These are phyloP conservation scores for Amphirosellinia nigrospora DNA, from an alignment of 495 filamentous ascomycete species.

Conservation along the genomic window DNA sequence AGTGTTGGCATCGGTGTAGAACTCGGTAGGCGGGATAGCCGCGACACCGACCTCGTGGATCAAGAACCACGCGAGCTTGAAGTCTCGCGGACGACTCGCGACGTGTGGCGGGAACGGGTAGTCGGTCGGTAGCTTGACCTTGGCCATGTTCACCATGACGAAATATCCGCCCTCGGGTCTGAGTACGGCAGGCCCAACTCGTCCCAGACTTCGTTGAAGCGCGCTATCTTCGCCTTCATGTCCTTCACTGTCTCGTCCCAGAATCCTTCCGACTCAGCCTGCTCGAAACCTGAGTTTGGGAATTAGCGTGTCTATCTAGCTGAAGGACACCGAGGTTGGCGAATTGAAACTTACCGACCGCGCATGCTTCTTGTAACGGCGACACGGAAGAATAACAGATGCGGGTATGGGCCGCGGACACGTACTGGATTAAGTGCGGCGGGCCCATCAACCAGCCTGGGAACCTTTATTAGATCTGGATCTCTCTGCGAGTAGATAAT, in stretches of 20 bases:
- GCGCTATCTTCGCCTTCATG: slow-evolving; percentile 88
- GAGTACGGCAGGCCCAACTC: slow-evolving; percentile 92
- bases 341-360: slow-evolving; percentile 61
- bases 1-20: slow-evolving; percentile 84
- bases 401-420: slow-evolving; percentile 88
- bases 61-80: slow-evolving; percentile 92
- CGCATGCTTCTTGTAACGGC: slow-evolving; percentile 94
- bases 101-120: slow-evolving; percentile 92
- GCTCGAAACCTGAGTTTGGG: slow-evolving; percentile 68
- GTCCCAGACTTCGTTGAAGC: slow-evolving; percentile 85
- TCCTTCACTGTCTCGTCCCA: slow-evolving; percentile 85
- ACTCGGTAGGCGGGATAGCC: slow-evolving; percentile 94
- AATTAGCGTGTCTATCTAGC: neutral
- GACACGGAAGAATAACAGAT: slow-evolving; percentile 96
- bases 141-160: slow-evolving; percentile 87
- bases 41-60: slow-evolving; percentile 96
- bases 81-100: slow-evolving; percentile 82
- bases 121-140: slow-evolving; percentile 78
- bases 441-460: slow-evolving; percentile 85
- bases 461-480: neutral
- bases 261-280: slow-evolving; percentile 83
- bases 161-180: slow-evolving; percentile 95
- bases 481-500: neutral
- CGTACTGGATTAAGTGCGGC: slow-evolving; percentile 87
- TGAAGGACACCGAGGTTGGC: neutral